A percentile compares a stretch with the other conserved stretches of the same genome.
These are phyloP conservation scores for Athelia psychrophila DNA, from an alignment of 1,284 basidiomycete genomes.

Conservation along the genomic window DNA sequence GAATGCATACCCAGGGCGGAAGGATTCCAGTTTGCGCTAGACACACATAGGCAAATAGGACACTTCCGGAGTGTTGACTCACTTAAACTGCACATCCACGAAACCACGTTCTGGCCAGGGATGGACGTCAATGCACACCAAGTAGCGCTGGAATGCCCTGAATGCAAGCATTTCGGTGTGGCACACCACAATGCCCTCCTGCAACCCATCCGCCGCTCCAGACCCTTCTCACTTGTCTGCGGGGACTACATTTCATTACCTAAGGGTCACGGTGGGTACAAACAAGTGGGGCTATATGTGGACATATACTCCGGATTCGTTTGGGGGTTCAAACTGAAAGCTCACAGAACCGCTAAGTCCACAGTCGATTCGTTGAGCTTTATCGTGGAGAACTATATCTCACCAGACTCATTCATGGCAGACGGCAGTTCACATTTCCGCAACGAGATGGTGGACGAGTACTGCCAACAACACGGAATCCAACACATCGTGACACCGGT, in stretches of 20 bases:
- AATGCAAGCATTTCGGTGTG: not conserved
- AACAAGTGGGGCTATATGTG: not conserved
- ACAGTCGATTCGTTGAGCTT: slow-evolving; percentile 5
- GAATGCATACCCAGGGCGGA: not conserved
- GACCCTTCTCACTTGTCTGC: slow-evolving; percentile 7
- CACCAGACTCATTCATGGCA: slow-evolving; percentile 10
- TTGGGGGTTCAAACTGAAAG: slow-evolving; percentile 6
- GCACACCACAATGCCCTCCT: not conserved
- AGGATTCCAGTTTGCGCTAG: not conserved
- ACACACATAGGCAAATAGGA: not conserved
- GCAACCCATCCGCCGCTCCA: slow-evolving; percentile 4
- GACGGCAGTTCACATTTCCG: slow-evolving; percentile 14
- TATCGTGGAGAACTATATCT: not conserved
- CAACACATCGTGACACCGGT: slow-evolving; percentile 6
- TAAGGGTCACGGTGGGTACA: slow-evolving; percentile 2
- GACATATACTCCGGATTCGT: slow-evolving; percentile 3
- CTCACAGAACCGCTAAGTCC: slow-evolving; percentile 6
- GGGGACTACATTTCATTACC: slow-evolving; percentile 11
- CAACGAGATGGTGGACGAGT: slow-evolving; percentile 6
- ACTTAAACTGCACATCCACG: not conserved
- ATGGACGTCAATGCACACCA: not conserved
- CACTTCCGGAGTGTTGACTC: not conserved
- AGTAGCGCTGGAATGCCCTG: not conserved
- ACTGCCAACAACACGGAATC: slow-evolving; percentile 5
- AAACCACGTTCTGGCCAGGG: not conserved